Base-by-base conservation (phyloP, 306 rosid genomes). In the Vachellia collinsii region DNA sequence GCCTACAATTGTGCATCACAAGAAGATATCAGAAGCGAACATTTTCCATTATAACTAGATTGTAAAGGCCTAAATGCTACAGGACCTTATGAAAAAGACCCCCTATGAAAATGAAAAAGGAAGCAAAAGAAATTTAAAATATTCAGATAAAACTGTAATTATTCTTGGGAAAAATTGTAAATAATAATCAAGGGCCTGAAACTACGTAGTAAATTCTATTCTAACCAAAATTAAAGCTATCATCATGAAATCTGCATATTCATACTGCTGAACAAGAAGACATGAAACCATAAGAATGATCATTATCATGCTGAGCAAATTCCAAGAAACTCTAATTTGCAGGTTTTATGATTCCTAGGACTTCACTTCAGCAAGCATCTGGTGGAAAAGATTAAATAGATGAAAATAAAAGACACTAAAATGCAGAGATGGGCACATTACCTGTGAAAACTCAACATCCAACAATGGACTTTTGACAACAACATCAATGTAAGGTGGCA, bases 391-490 rank as follows among this genome's bases (percentile, higher is more conserved):
- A 58, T 41, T 64, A 29, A 20, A 75, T 23, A 43, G 39, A 8
- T 29, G 11, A 37, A 54, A 63, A 50, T 29, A 50, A 56, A 69
- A 47, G 34, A 71, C 64, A 43, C 78, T 78, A 25, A 42, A 23
- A 64, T 47, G 63, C 51, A 43, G 74, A 61, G 62, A 69, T 47
- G 34, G 69, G 66, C 69, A 58, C 72, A 12, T 67, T 81, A 96
- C 99, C 95, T 92, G 99, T 58, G 99, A 93, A 86, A 96, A 96
- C 71, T 90, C 90, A 75, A 93, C 83, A 70, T 90, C 82, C 87
- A 93, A 79, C 87, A 92, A 65, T 11, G 99, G 99, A 86, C 88
- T 93, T 75, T 82, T 89, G 72, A 93, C 92, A 41, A 81, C 85
- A 79, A 93, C 93, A 82, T 96, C 97, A 3, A 88, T 85, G 88